Base-by-base conservation (phyloP, 192 early-diverging fungal species). In the Umbelopsis vinacea region DNA sequence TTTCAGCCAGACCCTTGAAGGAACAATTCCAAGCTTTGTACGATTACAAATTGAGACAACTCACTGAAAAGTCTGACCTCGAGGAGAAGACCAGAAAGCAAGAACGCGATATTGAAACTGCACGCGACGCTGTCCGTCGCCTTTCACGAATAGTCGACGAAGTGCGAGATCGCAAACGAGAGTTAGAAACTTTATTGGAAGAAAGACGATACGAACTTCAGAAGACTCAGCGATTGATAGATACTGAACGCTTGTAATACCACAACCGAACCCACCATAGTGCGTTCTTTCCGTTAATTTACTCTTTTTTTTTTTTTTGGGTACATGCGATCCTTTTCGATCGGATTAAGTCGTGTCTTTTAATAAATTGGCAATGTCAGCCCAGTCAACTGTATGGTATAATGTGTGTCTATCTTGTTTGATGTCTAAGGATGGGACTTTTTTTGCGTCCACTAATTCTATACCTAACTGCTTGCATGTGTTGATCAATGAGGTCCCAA, bases 81-180 rank as follows among this genome's bases (percentile, higher is more conserved):
- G 73, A 80, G n/a, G 79, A 73, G 24, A 72, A 82, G 29, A 78
- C 84, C 15, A 72, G 81, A 19, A 66, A 82, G 43, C 75, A 85
- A 46, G 87, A 88, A 35, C 72, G 85, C 17, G 84, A 85, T 69
- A 83, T 88, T 70, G 80, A 83, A 29, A 73, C 79, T 21, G 85
- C 83, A 29, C 75, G 85, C 3, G 78, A 82, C 33, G 76, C 80
- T 6, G 46, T 85, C 15, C 80, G 82, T 68, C 80, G 84, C 33
- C 67, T 86, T 40, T 77, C 81, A 24, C 72, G 81, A 35, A 75
- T 82, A 12, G 82, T 84, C 48, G 82, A 85, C 22, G 81, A 82
- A 23, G 81, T 86, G 7, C 80, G 85, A 14, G 74, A 75, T 21
- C 82, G 86, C 48, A 83, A 84, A 40, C 68, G 68, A 26, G 54